Evolutionary conservation across 2,329 filamentous ascomycete species (phyloP), one percentile per base, ranked within the genome.

Genomic region (Dothidotthia symphoricarpi): DNA sequence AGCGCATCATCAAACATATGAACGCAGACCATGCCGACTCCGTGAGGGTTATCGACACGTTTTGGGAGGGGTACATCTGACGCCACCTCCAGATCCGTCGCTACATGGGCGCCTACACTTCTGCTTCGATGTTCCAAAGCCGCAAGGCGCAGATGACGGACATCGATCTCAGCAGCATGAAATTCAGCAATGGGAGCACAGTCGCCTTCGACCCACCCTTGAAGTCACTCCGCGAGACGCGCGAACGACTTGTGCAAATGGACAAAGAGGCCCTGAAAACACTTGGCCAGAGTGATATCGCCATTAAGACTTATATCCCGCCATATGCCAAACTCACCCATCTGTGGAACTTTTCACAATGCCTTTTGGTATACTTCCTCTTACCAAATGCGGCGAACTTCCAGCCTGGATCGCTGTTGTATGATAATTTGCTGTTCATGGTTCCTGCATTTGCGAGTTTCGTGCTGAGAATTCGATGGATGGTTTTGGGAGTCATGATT

Each of bases 1-100:
- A 73, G 41, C 80, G 82, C 41, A 83, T 88, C 64, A 78, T 91
- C 59, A 74, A 74, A 24, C 90, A 96, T 73, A 93, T 96, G 87
- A 95, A 96, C 70, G 72, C 73, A 28, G 85, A 91, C 66, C 91
- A 95, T 69, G 72, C 76, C 34, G 76, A 80, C 53, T 87, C 88
- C 41, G 80, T 74, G 62, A 27, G 39, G 34, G 22, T 16, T 26
- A 11, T 15, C 33, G 15, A 30, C 24, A 31, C 22, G 7, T 16
- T 16, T 30, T 13, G 35, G 19, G n/a, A 16, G 13, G 29, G 31
- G 28, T 31, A 30, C 19, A 22, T 16, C 34, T 45, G 26, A 53
- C 39, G 37, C 36, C 34, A 11, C 41, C 25, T 50, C 25, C 28
- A 75, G 72, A 59, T 95, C 33, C 71, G 78, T 40, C 77, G 85